Base-by-base conservation (phyloP, 371 early-diverging fungal species). In the Entomophthora muscae region DNA sequence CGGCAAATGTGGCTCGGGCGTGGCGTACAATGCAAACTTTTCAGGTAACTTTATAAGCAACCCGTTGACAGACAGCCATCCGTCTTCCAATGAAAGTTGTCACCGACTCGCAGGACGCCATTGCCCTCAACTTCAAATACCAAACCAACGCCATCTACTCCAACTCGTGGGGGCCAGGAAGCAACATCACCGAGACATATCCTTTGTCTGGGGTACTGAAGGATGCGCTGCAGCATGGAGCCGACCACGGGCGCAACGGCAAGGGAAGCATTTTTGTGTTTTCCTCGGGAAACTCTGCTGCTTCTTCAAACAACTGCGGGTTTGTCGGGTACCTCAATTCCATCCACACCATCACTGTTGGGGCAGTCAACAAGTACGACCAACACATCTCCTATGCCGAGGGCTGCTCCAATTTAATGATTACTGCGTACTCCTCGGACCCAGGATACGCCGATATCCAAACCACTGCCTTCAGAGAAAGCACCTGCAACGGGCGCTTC, bases 281-380 rank as follows among this genome's bases (percentile, higher is more conserved):
- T 77, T 96, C 96, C 10, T 83, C 91, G 2, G 98, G 98, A 5
- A 97, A 97, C 66, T 96, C 96, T 2, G 96, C 85, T 1, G 66
- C 68, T 0, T 71, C 66, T 24, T 79, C 76, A 32, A 95, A 96
- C 68, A 91, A 95, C 70, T 96, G 96, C 73, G 95, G 94, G 67
- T 93, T 82, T 74, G 98, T 96, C 72, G 98, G 96, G 17, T 97
- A 93, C 70, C 89, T 94, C 0, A 97, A 96, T 69, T 87, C 88
- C 67, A 88, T 93, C 29, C 96, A 91, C 69, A 91, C 95, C 0
- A 84, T 97, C 54, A 90, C 93, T 21, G 89, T 97, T 27, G 91
- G 91, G 7, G 93, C 98, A 12, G 80, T 95, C 57, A 89, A 91
- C 65, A 78, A 81, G 28, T 61, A 63, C 1, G 76, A 88, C 67